phyloP scores from a whole-genome alignment of 805 yeast species.

The Candida gorgasii region DNA sequence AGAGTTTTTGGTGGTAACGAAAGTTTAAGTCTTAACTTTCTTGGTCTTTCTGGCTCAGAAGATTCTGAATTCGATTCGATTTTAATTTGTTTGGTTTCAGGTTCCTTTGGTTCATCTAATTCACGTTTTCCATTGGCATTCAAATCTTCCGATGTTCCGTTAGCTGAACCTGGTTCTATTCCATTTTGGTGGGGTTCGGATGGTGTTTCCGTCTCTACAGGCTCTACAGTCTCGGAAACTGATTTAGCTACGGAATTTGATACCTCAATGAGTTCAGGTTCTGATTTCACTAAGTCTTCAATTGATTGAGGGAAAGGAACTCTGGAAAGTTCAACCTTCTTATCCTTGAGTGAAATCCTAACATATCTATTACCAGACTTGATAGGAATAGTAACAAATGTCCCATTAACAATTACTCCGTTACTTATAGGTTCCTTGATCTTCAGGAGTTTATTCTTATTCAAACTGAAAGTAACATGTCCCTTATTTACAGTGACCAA shows the following conservation, averaged over 20 bases:
- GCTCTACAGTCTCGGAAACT: too few relatives aligned
- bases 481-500: constrained; percentile 3
- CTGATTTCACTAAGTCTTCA: constrained; percentile 1
- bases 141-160: neutral
- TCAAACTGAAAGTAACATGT: constrained; percentile 4
- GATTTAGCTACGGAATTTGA: too few relatives aligned
- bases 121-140: neutral
- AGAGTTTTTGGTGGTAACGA: constrained; percentile 7
- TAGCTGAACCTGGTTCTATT: constrained; percentile 3
- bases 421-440: constrained; percentile 4
- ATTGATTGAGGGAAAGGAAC: constrained; percentile 46
- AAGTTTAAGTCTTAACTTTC: constrained; percentile 9
- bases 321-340: constrained; percentile 39
- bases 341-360: constrained; percentile 35
- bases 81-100: neutral
- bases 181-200: too few relatives aligned
- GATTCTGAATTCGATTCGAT: neutral
- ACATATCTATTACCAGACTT: constrained; percentile 34
- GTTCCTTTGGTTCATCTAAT: neutral
- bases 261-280: constrained; percentile 7
- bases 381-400: constrained; percentile 12
- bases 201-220: too few relatives aligned
- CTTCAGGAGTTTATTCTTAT: neutral
- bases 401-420: constrained; percentile 12
- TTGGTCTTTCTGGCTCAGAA: neutral